Evolutionary conservation across 768 basidiomycete genomes (phyloP).

Genomic region (Lactifluus piperatus): DNA sequence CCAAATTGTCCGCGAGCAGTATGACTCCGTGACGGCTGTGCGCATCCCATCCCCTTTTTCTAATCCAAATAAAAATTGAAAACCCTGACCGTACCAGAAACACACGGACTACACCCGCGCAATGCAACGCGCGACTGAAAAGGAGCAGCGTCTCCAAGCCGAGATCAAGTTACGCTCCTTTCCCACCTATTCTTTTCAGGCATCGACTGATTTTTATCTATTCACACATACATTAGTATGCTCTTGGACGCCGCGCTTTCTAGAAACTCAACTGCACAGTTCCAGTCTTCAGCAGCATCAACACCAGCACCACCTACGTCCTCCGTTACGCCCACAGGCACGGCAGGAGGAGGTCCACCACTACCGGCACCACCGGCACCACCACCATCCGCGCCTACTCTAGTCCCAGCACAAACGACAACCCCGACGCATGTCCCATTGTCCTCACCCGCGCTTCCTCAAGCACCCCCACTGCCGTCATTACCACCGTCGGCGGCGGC

Average conservation of each 20-base stretch:
- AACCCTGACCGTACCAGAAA: neutral
- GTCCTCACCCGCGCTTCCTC: neutral
- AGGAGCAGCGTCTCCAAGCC: conserved; percentile 16
- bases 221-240: conserved; percentile 1
- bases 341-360: neutral
- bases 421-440: neutral
- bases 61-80: neutral
- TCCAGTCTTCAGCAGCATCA: neutral
- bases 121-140: conserved; percentile 14
- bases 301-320: neutral
- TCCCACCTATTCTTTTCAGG: neutral
- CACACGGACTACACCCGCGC: conserved; percentile 13
- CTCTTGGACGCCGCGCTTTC: conserved; percentile 20
- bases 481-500: neutral
- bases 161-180: conserved; percentile 14
- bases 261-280: neutral
- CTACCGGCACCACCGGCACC: neutral
- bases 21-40: conserved; percentile 13
- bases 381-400: neutral
- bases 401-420: neutral
- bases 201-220: neutral
- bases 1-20: conserved; percentile 18
- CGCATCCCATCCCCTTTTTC: neutral
- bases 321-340: neutral
- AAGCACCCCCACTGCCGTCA: neutral